Percentiles rank a stretch among this genome's conserved stretches.
Conservation (phyloP, 768 basidiomycete genomes). For the Amanita muscaria region DNA sequence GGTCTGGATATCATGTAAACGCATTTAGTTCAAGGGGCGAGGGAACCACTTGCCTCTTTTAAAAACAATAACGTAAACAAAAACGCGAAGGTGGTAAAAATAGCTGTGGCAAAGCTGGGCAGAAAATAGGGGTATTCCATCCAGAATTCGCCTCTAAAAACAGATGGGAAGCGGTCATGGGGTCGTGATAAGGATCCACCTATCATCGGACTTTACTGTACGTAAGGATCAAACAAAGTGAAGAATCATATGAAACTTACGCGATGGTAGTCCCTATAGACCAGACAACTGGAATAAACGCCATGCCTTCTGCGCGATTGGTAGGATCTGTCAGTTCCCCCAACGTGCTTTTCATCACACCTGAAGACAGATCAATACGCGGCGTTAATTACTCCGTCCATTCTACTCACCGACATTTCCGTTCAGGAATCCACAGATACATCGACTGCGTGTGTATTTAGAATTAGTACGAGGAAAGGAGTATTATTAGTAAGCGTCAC, state of each 20-base stretch:
- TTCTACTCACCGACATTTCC: slow-evolving; percentile 48
- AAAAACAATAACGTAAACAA: slow-evolving; percentile 28
- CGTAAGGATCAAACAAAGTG: slow-evolving; percentile 19
- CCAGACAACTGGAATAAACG: slow-evolving; percentile 36
- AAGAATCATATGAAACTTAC: slow-evolving; percentile 24
- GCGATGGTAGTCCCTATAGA: slow-evolving; percentile 35
- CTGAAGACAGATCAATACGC: too few species aligned
- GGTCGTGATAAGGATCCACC: slow-evolving; percentile 63
- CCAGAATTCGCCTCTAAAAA: slow-evolving; percentile 52
- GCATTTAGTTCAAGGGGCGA: too few species aligned
- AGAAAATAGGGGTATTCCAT: slow-evolving; percentile 68
- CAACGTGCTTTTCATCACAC: slow-evolving; percentile 68
- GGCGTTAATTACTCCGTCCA: too few species aligned
- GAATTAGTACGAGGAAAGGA: background rate
- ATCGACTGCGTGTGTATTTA: slow-evolving; percentile 36
- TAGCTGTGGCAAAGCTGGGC: slow-evolving; percentile 41
- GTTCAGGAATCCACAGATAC: slow-evolving; percentile 57
- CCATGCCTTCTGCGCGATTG: slow-evolving; percentile 40
- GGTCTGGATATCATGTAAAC: background rate
- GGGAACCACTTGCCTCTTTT: slow-evolving; percentile 30
- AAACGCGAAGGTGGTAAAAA: slow-evolving; percentile 26
- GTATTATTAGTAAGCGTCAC: slow-evolving; percentile 20
- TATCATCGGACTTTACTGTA: slow-evolving; percentile 43
- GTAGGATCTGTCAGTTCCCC: slow-evolving; percentile 57
- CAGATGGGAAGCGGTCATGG: slow-evolving; percentile 51